These are phyloP conservation scores for Amanita jacksonii DNA, from an alignment of 768 basidiomycete species.

Conservation along the genomic window DNA sequence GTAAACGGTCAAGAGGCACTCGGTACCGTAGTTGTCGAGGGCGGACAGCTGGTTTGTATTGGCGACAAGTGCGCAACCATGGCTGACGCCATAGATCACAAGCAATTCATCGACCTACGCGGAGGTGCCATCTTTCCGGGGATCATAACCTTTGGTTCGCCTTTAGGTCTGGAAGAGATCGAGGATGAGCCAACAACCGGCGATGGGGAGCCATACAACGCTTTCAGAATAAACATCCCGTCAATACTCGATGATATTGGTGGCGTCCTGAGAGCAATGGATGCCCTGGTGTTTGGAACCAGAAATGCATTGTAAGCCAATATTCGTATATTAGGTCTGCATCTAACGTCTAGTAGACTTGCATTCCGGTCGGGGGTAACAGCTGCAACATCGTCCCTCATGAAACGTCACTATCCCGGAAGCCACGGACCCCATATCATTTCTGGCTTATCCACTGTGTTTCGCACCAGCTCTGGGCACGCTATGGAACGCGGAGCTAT, in stretches of 20 bases:
- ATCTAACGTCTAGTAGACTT: constrained; percentile 27
- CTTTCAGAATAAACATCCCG: constrained; percentile 34
- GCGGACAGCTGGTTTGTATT: constrained; percentile 46
- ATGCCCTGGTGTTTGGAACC: constrained; percentile 64
- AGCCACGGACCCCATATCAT: constrained; percentile 35
- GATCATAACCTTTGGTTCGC: constrained; percentile 55
- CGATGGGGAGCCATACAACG: constrained; percentile 51
- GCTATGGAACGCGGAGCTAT: constrained; percentile 53
- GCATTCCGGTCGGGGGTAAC: constrained; percentile 65
- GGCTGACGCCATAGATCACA: constrained; percentile 8
- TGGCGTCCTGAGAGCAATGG: constrained; percentile 53
- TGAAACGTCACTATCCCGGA: constrained; percentile 31
- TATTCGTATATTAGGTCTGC: constrained; percentile 2
- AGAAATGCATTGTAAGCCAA: constrained; percentile 68
- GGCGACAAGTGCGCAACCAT: constrained; percentile 25
- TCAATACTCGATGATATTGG: constrained; percentile 39
- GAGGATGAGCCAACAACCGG: constrained; percentile 56
- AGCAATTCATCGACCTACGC: constrained; percentile 44
- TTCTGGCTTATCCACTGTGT: constrained; percentile 52
- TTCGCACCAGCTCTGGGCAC: constrained; percentile 47
- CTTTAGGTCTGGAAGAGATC: constrained; percentile 72
- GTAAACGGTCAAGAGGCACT: constrained; percentile 10
- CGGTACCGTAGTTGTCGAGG: constrained; percentile 31
- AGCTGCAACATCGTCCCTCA: constrained; percentile 40
- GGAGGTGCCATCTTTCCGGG: constrained; percentile 65